A percentile compares a stretch with the other conserved stretches of the same genome.
These are phyloP conservation scores for Solanum hybrid DNA, from an alignment of 305 asterid genomes.

Conservation along the genomic window DNA sequence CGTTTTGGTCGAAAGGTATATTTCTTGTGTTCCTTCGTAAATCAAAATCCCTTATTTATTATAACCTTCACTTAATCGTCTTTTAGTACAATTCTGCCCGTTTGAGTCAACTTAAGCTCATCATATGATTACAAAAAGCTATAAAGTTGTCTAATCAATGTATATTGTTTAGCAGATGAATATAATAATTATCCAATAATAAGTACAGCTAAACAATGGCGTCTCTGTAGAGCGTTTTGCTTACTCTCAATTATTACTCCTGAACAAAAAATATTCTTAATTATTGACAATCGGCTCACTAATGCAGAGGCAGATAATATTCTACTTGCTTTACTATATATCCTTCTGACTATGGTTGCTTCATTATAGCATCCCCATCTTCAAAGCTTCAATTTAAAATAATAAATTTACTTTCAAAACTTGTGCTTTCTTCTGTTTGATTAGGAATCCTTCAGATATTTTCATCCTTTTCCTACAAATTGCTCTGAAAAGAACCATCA, in stretches of 20 bases:
- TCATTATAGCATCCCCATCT: background rate
- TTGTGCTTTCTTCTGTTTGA: background rate
- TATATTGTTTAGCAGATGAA: background rate
- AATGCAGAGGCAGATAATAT: background rate
- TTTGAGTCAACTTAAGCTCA: background rate
- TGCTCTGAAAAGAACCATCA: background rate
- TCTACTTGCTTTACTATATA: background rate
- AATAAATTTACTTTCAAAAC: background rate
- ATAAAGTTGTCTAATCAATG: background rate
- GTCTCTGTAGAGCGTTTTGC: background rate
- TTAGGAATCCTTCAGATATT: background rate
- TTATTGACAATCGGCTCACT: background rate
- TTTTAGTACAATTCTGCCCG: background rate
- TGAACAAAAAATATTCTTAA: background rate
- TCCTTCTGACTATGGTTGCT: background rate
- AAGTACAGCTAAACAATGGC: background rate
- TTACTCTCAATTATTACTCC: background rate
- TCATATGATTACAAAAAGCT: background rate
- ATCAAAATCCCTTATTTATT: background rate
- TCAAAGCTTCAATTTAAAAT: background rate
- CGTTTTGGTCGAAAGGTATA: conserved; percentile 88
- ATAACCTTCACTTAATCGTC: background rate
- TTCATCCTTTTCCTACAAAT: background rate
- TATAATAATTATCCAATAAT: background rate
- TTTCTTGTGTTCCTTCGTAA: background rate